Conservation (phyloP, 257 asterid species). For the Fraxinus excelsior region DNA sequence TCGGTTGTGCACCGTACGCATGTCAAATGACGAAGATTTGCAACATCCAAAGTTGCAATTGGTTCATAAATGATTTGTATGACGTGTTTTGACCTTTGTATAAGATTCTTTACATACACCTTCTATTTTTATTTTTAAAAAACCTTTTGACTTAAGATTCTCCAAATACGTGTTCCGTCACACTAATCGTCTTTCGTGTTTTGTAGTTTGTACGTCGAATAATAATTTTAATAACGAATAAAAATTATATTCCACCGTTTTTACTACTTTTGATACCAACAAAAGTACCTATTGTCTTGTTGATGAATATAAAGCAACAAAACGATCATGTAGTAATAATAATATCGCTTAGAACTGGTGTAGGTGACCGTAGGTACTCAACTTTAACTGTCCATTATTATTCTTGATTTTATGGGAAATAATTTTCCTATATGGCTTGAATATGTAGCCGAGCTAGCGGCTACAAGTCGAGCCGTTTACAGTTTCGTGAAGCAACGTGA, state of each 20-base stretch:
- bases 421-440: background rate
- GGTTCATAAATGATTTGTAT: background rate
- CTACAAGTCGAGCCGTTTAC: slow-evolving; percentile 10
- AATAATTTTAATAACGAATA: background rate
- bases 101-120: too few relatives aligned
- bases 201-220: background rate
- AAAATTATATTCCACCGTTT: background rate
- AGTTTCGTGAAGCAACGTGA: slow-evolving; percentile 37
- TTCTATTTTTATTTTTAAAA: too few relatives aligned
- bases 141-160: background rate
- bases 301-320: too few relatives aligned
- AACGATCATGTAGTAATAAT: too few relatives aligned
- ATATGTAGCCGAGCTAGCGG: background rate
- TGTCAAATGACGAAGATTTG: background rate
- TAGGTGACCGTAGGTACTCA: too few relatives aligned
- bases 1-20: background rate
- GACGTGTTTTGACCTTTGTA: background rate
- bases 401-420: background rate
- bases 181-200: background rate
- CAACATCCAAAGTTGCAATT: background rate
- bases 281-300: too few relatives aligned
- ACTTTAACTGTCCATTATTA: too few relatives aligned
- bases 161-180: background rate
- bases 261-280: too few relatives aligned
- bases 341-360: too few relatives aligned